These are phyloP conservation scores for Podaxis carcinomalis DNA, from an alignment of 768 basidiomycete species.

Conservation along the genomic window DNA sequence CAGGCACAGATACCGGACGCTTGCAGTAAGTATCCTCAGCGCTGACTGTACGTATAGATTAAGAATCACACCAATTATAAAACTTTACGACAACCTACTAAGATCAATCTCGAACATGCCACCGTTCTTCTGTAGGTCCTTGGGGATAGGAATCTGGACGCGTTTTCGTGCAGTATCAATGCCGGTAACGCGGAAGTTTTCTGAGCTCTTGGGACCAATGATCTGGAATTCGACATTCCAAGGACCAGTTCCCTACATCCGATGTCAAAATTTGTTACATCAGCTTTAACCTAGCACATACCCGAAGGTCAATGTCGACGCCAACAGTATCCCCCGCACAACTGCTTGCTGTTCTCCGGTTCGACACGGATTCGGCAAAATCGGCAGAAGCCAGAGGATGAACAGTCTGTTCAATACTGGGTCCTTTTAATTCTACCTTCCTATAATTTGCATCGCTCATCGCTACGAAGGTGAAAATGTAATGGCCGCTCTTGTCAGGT, in stretches of 20 bases:
- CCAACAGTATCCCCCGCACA: constrained; percentile 77
- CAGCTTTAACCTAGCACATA: constrained; percentile 26
- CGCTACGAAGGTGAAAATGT: constrained; percentile 74
- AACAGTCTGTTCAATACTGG: constrained; percentile 82
- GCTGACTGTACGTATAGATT: constrained; percentile 46
- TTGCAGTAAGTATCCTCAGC: constrained; percentile 90
- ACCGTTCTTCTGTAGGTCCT: constrained; percentile 58
- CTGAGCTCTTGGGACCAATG: constrained; percentile 66
- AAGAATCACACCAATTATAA: constrained; percentile 5
- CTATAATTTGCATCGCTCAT: constrained; percentile 85
- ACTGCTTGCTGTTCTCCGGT: constrained; percentile 59
- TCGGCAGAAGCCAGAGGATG: constrained; percentile 84
- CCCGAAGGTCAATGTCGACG: constrained; percentile 78
- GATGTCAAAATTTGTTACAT: background rate
- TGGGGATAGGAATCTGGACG: constrained; percentile 65
- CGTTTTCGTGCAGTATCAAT: constrained; percentile 53
- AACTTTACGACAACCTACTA: constrained; percentile 35
- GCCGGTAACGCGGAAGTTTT: constrained; percentile 49
- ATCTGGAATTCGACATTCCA: constrained; percentile 86
- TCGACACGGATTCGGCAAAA: constrained; percentile 49
- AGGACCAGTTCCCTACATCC: constrained; percentile 74
- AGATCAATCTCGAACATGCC: constrained; percentile 80
- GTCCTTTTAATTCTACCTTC: constrained; percentile 66
- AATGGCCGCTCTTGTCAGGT: constrained; percentile 87
- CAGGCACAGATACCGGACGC: constrained; percentile 68